phyloP scores from a whole-genome alignment of 768 basidiomycete species.

The Neoboletus subvelutipes region DNA sequence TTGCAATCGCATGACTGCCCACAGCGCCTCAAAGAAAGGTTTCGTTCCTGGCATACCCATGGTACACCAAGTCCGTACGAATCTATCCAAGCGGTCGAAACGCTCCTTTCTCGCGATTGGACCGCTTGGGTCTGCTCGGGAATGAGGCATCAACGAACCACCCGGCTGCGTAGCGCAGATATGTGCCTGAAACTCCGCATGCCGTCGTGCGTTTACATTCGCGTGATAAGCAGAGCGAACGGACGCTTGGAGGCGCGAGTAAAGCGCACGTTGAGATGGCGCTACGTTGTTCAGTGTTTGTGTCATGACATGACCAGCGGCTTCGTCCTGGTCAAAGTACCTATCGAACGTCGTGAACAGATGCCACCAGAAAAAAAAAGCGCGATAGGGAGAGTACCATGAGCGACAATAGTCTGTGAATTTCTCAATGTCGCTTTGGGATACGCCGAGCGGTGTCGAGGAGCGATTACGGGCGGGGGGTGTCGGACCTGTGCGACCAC shows the following conservation, averaged over 20 bases:
- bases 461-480: slow-evolving; percentile 63
- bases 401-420: slow-evolving; percentile 77
- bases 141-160: slow-evolving; percentile 72
- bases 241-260: slow-evolving; percentile 82
- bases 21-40: slow-evolving; percentile 68
- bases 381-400: slow-evolving; percentile 50
- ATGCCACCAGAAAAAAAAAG: neutral
- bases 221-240: slow-evolving; percentile 85
- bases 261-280: slow-evolving; percentile 82
- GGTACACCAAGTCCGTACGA: slow-evolving; percentile 81
- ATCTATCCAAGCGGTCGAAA: slow-evolving; percentile 69
- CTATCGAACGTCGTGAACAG: slow-evolving; percentile 38
- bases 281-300: slow-evolving; percentile 78
- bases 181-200: slow-evolving; percentile 85
- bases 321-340: slow-evolving; percentile 83
- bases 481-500: slow-evolving; percentile 47
- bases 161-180: slow-evolving; percentile 76
- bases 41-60: slow-evolving; percentile 86
- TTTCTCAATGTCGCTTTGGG: slow-evolving; percentile 68
- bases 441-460: slow-evolving; percentile 64
- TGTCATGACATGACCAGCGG: slow-evolving; percentile 76
- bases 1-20: slow-evolving; percentile 80
- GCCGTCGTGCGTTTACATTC: slow-evolving; percentile 69
- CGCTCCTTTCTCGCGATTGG: slow-evolving; percentile 73
- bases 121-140: slow-evolving; percentile 64